Conservation (phyloP, 805 yeast genomes). For the Saccharomycopsis sp. region DNA sequence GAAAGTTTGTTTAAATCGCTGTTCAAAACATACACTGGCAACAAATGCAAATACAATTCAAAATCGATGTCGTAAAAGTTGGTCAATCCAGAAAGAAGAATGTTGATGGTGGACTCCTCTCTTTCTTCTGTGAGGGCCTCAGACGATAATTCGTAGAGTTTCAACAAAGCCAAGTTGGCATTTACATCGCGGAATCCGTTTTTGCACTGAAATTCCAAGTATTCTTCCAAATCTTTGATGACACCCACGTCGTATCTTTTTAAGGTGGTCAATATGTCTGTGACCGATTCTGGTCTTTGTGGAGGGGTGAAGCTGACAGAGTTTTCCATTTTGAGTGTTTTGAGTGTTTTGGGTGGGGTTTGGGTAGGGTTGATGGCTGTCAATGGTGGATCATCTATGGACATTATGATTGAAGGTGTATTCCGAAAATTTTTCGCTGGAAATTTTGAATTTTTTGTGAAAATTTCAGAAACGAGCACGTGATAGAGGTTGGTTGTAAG, state of each 20-base stretch:
- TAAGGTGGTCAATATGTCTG: conserved; percentile 35
- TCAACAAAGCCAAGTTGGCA: conserved; percentile 42
- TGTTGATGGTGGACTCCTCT: conserved; percentile 33
- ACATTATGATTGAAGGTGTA: no score
- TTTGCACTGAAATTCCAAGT: conserved; percentile 34
- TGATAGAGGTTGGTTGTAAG: background rate
- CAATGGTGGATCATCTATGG: no score
- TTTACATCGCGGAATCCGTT: conserved; percentile 33
- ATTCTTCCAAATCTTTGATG: conserved; percentile 38
- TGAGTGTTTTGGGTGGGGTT: background rate
- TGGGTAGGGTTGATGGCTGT: background rate
- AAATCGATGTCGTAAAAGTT: conserved; percentile 38
- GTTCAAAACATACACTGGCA: conserved; percentile 29
- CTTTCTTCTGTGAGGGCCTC: conserved; percentile 31
- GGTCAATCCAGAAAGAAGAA: conserved; percentile 36
- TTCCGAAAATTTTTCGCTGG: background rate
- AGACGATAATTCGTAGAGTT: conserved; percentile 35
- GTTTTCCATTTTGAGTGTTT: conserved; percentile 23
- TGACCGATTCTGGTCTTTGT: conserved; percentile 36
- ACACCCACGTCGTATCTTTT: conserved; percentile 40
- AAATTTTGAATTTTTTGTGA: no score
- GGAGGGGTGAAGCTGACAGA: conserved; percentile 30
- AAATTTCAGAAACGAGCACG: background rate
- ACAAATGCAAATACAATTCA: conserved; percentile 36
- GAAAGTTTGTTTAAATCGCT: background rate